These are phyloP conservation scores for Candida argentea DNA, from an alignment of 805 yeast genomes.

Conservation along the genomic window DNA sequence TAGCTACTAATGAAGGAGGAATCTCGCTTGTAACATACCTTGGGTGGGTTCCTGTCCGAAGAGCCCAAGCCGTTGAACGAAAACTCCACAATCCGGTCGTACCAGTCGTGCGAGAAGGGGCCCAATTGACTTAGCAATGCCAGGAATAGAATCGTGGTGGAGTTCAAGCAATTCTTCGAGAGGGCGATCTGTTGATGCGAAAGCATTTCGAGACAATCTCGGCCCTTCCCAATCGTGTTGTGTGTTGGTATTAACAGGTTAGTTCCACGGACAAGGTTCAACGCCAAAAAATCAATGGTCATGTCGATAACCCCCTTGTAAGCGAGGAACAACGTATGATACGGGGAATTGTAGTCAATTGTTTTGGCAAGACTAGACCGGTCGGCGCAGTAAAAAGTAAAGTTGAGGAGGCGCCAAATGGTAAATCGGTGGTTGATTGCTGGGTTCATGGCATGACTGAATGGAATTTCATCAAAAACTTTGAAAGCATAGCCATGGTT, in stretches of 20 bases:
- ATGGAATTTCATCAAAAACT: constrained; percentile 23
- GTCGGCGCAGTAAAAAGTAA: constrained; percentile 29
- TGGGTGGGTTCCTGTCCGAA: constrained; percentile 8
- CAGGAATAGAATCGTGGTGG: constrained; percentile 3
- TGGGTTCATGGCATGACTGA: constrained; percentile 16
- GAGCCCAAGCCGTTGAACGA: constrained; percentile 18
- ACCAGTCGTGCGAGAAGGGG: constrained; percentile 13
- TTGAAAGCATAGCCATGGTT: constrained; percentile 2
- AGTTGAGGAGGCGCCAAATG: constrained; percentile 22
- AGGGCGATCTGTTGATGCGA: no score
- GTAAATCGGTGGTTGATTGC: constrained; percentile 9
- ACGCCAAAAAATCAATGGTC: constrained; percentile 12
- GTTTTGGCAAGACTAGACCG: constrained; percentile 12
- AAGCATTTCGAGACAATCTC: no score
- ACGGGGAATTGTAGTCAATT: constrained; percentile 11
- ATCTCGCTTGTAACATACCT: constrained; percentile 19
- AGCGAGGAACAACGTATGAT: constrained; percentile 15
- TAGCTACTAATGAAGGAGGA: constrained; percentile 13
- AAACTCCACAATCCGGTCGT: constrained; percentile 20
- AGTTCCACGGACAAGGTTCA: constrained; percentile 6
- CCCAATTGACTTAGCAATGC: constrained; percentile 15
- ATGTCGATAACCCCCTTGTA: constrained; percentile 11
- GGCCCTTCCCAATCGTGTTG: no score
- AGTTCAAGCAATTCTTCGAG: constrained; percentile 3
- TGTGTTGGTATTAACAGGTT: no score